Base-by-base conservation (phyloP, 352 stramenopile species). In the Pythium biforme region DNA sequence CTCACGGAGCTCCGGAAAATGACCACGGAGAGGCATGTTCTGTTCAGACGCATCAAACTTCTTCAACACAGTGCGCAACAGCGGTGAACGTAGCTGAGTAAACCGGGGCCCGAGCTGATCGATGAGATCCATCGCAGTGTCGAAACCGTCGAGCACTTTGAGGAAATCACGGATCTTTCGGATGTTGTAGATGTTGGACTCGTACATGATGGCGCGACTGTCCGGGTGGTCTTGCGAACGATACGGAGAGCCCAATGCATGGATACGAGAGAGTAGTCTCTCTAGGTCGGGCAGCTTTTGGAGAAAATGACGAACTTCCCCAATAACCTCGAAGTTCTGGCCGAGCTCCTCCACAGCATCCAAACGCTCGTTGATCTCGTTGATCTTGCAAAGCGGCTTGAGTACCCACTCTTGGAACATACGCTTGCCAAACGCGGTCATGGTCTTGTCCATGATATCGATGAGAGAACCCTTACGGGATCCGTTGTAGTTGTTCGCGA, bases 171-270 rank as follows among this genome's bases (percentile, higher is more conserved):
- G 86, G 41, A 99, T 98, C 74, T 99, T 99, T 50, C 95, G 90
- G 61, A 96, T 96, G 55, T 98, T 99, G 83, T 99, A 99, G 57
- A 90, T 97, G 53, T 85, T 88, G 19, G 75, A 85, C 70, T 99
- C 97, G 74, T 99, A 99, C 76, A 99, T 96, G 54, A 99, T 92
- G 40, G 97, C 97, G 33, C 97, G 83, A 49, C 94, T 96, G 68
- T 98, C 96, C 0, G 97, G 97, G 74, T 99, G 97, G 57, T 94
- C 76, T 25, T 79, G 69, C 0, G 82, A 90, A 26, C 90, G 80
- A 60, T 97, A 67, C 40, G 77, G 70, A 27, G 86, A 96, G 15
- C 97, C 96, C 67, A 99, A 94, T 27, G 94, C 95, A 64, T 99
- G 97, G 39, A 99, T 93, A 46, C 97, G 90, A 41, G 91, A 94